These are phyloP conservation scores for Trichoderma semiorbis DNA, from an alignment of 2,329 filamentous ascomycete genomes.

Conservation along the genomic window DNA sequence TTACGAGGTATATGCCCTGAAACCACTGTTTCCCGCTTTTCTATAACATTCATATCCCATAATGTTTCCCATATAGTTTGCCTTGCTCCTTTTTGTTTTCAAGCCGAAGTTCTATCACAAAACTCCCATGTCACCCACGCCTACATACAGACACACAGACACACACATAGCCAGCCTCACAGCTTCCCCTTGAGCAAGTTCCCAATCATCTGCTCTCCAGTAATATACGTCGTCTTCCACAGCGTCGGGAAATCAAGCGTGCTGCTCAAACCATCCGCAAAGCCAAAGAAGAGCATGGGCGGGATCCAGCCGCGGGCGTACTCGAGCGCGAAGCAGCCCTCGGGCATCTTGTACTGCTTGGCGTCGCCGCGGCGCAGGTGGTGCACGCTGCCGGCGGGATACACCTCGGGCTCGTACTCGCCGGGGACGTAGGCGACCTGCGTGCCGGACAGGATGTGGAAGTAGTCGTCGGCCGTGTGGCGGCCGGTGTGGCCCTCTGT, in stretches of 20 bases:
- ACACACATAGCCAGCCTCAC: constrained; percentile 25
- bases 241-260: constrained; percentile 83
- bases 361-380: constrained; percentile 67
- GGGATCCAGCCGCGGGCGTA: constrained; percentile 88
- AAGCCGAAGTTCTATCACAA: neutral
- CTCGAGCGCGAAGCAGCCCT: constrained; percentile 75
- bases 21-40: neutral
- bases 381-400: constrained; percentile 66
- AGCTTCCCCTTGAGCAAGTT: constrained; percentile 72
- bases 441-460: constrained; percentile 79
- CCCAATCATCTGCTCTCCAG: constrained; percentile 69
- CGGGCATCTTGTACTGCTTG: constrained; percentile 82
- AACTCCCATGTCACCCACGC: neutral
- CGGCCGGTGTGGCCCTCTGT: constrained; percentile 86
- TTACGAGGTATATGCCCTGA: neutral
- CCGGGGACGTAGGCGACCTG: constrained; percentile 73
- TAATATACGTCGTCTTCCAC: constrained; percentile 73
- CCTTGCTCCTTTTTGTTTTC: neutral
- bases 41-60: neutral
- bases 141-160: neutral
- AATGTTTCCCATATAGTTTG: neutral
- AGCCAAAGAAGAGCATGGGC: constrained; percentile 87
- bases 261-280: constrained; percentile 73
- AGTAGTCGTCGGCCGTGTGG: constrained; percentile 92
- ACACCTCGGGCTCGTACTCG: constrained; percentile 64